phyloP scores from a whole-genome alignment of 495 filamentous ascomycete species.

The Cercophora scortea region DNA sequence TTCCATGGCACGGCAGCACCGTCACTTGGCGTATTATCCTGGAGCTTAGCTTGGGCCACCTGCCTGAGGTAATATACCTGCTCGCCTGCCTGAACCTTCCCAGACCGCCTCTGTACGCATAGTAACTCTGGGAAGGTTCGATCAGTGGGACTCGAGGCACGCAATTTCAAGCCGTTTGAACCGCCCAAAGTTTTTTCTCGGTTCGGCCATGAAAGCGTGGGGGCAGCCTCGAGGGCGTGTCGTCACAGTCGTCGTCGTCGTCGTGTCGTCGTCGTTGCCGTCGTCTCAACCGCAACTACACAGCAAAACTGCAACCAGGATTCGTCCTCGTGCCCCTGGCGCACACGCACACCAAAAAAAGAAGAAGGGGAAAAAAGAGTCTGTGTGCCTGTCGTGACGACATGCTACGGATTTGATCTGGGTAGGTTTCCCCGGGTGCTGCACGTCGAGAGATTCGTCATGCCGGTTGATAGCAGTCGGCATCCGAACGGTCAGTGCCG shows the following conservation, averaged over 20 bases:
- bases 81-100: conserved; percentile 2
- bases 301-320: too few relatives aligned
- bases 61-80: too few relatives aligned
- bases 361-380: background rate
- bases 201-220: conserved; percentile 10
- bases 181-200: conserved; percentile 1
- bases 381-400: too few relatives aligned
- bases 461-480: background rate
- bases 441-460: background rate
- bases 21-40: background rate
- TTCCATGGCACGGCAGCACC: background rate
- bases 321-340: background rate
- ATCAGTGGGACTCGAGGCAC: too few relatives aligned
- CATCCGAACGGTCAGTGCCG: background rate
- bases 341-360: background rate
- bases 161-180: background rate
- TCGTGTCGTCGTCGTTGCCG: background rate
- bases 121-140: too few relatives aligned
- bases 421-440: background rate
- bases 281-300: too few relatives aligned
- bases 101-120: background rate
- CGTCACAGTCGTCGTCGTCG: background rate
- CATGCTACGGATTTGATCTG: background rate
- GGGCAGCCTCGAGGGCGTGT: background rate
- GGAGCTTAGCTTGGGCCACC: background rate